A percentile compares a stretch with the other conserved stretches of the same genome.
Conservation (phyloP, 768 basidiomycete genomes). For the Hygrocybe punicea region DNA sequence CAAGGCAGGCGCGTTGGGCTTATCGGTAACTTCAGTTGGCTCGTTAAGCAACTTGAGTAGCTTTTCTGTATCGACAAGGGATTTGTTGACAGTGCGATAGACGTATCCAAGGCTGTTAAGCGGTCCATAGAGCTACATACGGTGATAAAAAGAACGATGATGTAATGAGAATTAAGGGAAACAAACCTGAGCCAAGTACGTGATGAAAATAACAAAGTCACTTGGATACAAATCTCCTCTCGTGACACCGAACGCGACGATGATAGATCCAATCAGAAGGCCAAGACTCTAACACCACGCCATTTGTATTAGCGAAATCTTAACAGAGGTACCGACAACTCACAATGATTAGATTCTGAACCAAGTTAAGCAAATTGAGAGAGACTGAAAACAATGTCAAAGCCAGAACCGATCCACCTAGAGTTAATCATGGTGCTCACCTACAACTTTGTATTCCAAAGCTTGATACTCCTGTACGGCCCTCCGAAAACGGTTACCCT, state of each 20-base stretch:
- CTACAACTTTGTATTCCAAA: slow-evolving; percentile 69
- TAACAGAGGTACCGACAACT: slow-evolving; percentile 19
- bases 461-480: slow-evolving; percentile 73
- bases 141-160: slow-evolving; percentile 3
- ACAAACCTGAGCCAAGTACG: slow-evolving; percentile 72
- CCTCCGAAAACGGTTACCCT: slow-evolving; percentile 64
- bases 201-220: slow-evolving; percentile 76
- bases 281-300: slow-evolving; percentile 55
- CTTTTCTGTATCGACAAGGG: slow-evolving; percentile 79
- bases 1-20: slow-evolving; percentile 69
- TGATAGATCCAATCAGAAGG: slow-evolving; percentile 75
- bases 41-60: slow-evolving; percentile 78
- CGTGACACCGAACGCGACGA: slow-evolving; percentile 70
- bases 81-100: slow-evolving; percentile 72
- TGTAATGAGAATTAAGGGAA: background rate
- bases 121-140: slow-evolving; percentile 60
- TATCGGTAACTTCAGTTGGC: slow-evolving; percentile 80
- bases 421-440: slow-evolving; percentile 32
- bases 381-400: slow-evolving; percentile 43
- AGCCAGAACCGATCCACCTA: background rate
- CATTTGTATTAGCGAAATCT: background rate
- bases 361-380: slow-evolving; percentile 69
- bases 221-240: slow-evolving; percentile 49
- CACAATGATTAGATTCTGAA: slow-evolving; percentile 80
- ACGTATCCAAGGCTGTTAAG: slow-evolving; percentile 76